A percentile compares a stretch with the other conserved stretches of the same genome.
These are phyloP conservation scores for Theobroma grandiflorum DNA, from an alignment of 441 rosid genomes.

Conservation along the genomic window DNA sequence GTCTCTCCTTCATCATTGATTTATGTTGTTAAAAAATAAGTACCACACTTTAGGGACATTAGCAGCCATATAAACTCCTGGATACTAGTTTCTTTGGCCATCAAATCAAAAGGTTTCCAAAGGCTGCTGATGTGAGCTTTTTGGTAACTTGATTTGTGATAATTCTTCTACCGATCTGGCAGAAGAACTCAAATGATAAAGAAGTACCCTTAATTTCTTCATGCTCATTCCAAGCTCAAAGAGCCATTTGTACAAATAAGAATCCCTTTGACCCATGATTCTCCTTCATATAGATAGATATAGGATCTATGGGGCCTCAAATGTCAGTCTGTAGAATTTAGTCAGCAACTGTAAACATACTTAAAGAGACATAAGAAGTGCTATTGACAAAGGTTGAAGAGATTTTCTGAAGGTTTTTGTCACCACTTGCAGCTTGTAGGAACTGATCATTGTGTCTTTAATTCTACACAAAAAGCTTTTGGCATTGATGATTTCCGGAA, in stretches of 20 bases:
- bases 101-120: background rate
- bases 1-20: slow-evolving; percentile 44
- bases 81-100: background rate
- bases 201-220: too few relatives aligned
- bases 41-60: background rate
- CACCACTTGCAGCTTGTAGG: slow-evolving; percentile 84
- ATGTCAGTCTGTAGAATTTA: background rate
- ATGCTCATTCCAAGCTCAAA: too few relatives aligned
- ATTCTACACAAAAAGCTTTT: slow-evolving; percentile 82
- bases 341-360: background rate
- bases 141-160: background rate
- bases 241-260: too few relatives aligned
- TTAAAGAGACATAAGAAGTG: background rate
- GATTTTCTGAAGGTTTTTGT: slow-evolving; percentile 32
- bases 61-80: slow-evolving; percentile 1
- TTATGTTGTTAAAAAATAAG: background rate
- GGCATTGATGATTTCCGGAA: slow-evolving; percentile 92
- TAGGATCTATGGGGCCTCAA: background rate
- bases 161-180: background rate
- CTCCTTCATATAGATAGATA: too few relatives aligned
- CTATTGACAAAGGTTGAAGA: slow-evolving; percentile 7
- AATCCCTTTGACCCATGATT: too few relatives aligned
- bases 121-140: background rate
- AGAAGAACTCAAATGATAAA: too few relatives aligned
- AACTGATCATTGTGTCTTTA: slow-evolving; percentile 90